Conservation (phyloP, 495 filamentous ascomycete genomes). For the Penicillium coprophilum region DNA sequence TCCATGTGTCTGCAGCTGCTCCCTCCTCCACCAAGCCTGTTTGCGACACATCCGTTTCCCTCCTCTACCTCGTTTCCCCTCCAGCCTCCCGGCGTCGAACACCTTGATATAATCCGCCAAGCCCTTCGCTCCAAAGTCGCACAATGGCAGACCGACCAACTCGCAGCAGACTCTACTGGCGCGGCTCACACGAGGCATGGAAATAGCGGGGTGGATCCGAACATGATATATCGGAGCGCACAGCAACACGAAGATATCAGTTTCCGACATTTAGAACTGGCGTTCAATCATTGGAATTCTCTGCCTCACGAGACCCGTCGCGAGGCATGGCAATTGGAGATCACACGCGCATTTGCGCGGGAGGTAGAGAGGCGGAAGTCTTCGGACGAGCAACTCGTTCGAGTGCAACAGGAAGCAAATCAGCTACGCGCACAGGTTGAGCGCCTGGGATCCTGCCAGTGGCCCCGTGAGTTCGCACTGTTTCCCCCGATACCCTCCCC, state of each 20-base stretch:
- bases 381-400: conserved; percentile 59
- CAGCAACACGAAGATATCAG: conserved; percentile 60
- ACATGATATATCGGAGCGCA: conserved; percentile 47
- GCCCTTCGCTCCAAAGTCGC: conserved; percentile 65
- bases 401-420: conserved; percentile 66
- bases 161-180: conserved; percentile 29
- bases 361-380: conserved; percentile 65
- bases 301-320: conserved; percentile 55
- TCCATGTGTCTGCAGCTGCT: conserved; percentile 78
- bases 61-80: conserved; percentile 73
- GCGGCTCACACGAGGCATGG: conserved; percentile 24
- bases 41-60: conserved; percentile 67
- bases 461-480: conserved; percentile 70
- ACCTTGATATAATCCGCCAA: conserved; percentile 66
- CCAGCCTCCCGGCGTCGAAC: conserved; percentile 63
- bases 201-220: conserved; percentile 32
- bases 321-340: conserved; percentile 75
- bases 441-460: conserved; percentile 63
- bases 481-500: conserved; percentile 62
- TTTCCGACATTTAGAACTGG: conserved; percentile 62
- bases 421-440: conserved; percentile 71
- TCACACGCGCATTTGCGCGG: conserved; percentile 68
- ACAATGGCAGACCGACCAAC: conserved; percentile 54
- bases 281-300: conserved; percentile 68
- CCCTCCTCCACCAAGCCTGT: conserved; percentile 72